Evolutionary conservation across 208 protist genomes (phyloP), one percentile per base, ranked within the genome.

Genomic region (Angomonas deanei): DNA sequence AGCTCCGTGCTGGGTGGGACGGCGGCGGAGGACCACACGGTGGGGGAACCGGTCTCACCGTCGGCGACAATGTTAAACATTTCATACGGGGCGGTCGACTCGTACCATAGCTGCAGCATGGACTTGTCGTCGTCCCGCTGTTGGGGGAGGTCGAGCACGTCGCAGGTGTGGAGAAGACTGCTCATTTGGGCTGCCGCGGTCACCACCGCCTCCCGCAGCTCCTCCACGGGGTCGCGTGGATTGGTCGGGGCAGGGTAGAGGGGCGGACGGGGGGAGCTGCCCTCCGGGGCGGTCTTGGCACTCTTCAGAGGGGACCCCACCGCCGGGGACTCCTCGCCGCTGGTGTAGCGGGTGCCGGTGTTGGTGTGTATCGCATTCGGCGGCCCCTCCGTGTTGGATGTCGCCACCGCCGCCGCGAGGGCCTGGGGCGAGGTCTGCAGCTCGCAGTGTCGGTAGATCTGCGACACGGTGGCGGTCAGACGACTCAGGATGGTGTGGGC

Each of bases 401-500:
- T 42, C n/a, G n/a, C 57, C 17, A 61, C 64, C 0, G 60, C 70
- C 1, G 69, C 69, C 3, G 58, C 59, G 0, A 64, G 65, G 0
- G 75, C 75, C 64, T 70, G 46, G 1, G 61, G 47, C 24, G 76
- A 65, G 34, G 70, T 58, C 10, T 57, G 42, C 33, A 70, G 53
- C 65, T 82, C 76, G 34, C 65, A 78, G 48, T 53, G 52, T 28
- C 60, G 68, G 30, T 78, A 73, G 17, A 84, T 61, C 46, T 64
- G 61, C 50, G 39, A 39, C 21, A 90, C 47, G 13, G 36, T 27
- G 19, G 61, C 38, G 69, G 83, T 90, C 38, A 90, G 68, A 32
- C 63, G 68, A 55, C 84, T 72, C 46, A 91, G 58, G 17, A 70
- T 39, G 32, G 59, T 72, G 69, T 88, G 73, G 0, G 66, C 48